Evolutionary conservation across 2,329 filamentous ascomycete genomes (phyloP).

Genomic region (Colletotrichum falcatum): DNA sequence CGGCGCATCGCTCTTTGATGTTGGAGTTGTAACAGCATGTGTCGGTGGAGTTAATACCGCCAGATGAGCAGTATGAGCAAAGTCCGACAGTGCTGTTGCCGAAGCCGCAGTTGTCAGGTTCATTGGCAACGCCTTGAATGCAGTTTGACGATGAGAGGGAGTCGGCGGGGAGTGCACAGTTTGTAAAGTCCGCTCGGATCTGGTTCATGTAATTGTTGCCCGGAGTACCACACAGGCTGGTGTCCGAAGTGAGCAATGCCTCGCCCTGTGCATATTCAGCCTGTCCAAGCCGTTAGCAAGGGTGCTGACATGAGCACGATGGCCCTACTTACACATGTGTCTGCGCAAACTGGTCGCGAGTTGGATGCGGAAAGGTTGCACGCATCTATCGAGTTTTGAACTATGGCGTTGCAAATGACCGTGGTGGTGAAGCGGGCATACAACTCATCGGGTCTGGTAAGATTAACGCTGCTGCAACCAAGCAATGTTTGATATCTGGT

Average conservation of each 20-base stretch:
- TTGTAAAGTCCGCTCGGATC: conserved; percentile 92
- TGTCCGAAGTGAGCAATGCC: conserved; percentile 82
- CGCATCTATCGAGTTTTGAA: conserved; percentile 83
- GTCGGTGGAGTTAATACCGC: conserved; percentile 91
- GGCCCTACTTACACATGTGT: conserved; percentile 78
- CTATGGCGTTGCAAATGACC: conserved; percentile 91
- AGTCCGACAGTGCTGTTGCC: conserved; percentile 77
- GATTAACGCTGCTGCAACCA: conserved; percentile 82
- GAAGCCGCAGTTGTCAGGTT: conserved; percentile 89
- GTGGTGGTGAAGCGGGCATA: conserved; percentile 96
- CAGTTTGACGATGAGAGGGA: conserved; percentile 80
- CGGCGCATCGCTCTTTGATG: conserved; percentile 77
- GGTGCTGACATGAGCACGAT: conserved; percentile 17
- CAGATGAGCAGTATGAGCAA: conserved; percentile 87
- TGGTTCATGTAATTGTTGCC: conserved; percentile 75
- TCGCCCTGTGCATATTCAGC: conserved; percentile 90
- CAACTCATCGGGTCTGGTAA: conserved; percentile 81
- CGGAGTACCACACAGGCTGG: conserved; percentile 76
- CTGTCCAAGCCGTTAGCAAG: conserved; percentile 55
- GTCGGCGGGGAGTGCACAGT: conserved; percentile 85
- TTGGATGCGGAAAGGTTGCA: conserved; percentile 76
- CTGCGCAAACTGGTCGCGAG: conserved; percentile 85
- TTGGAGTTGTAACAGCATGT: conserved; percentile 91
- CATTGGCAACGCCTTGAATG: conserved; percentile 81
- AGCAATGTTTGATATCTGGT: conserved; percentile 83